Percentiles rank a stretch among this genome's conserved stretches.
Conservation (phyloP, 352 stramenopile species). For the Globisporangium alternatum region DNA sequence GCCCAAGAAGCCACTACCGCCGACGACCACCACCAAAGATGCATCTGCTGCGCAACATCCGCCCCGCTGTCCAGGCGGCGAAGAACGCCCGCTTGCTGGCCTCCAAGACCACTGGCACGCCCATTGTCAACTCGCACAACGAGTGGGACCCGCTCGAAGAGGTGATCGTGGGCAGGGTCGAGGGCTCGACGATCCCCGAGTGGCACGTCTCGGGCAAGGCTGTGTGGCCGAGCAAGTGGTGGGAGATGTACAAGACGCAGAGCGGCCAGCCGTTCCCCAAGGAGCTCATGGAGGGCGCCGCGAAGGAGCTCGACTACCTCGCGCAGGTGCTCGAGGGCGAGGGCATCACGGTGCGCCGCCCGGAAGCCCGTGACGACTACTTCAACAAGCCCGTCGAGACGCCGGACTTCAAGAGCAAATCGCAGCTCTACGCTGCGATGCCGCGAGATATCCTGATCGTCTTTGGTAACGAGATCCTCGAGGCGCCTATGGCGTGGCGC, state of each 20-base stretch:
- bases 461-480: constrained; percentile 89
- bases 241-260: constrained; percentile 90
- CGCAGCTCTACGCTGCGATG: constrained; percentile 87
- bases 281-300: constrained; percentile 69
- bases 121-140: constrained; percentile 89
- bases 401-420: constrained; percentile 82
- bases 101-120: constrained; percentile 27
- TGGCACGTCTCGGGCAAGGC: constrained; percentile 89
- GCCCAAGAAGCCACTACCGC: neutral
- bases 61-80: neutral
- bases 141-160: constrained; percentile 91
- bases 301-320: constrained; percentile 86
- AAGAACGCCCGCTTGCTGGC: constrained; percentile 17
- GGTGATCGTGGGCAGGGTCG: constrained; percentile 87
- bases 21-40: constrained; percentile 1
- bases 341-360: constrained; percentile 79
- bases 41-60: constrained; percentile 11
- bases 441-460: constrained; percentile 87
- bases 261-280: constrained; percentile 73
- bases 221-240: constrained; percentile 87
- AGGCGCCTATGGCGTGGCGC: constrained; percentile 88
- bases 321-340: constrained; percentile 80
- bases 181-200: constrained; percentile 89
- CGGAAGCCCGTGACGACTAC: constrained; percentile 57
- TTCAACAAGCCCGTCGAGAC: constrained; percentile 79